Conservation (phyloP, 352 stramenopile genomes). For the Aphanomyces cochlioides region DNA sequence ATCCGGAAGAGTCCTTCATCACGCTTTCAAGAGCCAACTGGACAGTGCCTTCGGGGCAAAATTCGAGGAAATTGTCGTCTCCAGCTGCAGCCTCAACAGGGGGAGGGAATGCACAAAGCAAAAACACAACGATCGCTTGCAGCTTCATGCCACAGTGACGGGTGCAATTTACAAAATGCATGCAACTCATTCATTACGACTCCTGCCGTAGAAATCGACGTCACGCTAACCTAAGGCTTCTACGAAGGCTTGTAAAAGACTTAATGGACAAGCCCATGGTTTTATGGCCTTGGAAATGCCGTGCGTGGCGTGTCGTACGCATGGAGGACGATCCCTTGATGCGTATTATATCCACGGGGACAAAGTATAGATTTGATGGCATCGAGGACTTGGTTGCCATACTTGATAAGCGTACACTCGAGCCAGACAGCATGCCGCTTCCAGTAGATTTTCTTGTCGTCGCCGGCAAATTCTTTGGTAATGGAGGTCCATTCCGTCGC, state of each 20-base stretch:
- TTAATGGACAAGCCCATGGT: not conserved
- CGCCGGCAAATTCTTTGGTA: not conserved
- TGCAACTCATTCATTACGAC: too few species aligned
- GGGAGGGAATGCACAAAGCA: too few species aligned
- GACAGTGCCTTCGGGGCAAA: not conserved
- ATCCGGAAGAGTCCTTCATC: not conserved
- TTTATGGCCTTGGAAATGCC: not conserved
- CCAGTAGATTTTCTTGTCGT: not conserved
- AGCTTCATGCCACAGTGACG: too few species aligned
- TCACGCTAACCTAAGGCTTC: too few species aligned
- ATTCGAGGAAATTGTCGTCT: not conserved
- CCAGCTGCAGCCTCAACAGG: not conserved
- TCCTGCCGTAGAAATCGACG: too few species aligned
- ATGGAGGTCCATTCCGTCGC: slow-evolving; percentile 23
- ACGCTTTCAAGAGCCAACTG: not conserved
- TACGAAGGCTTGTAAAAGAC: too few species aligned
- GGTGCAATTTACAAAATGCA: too few species aligned
- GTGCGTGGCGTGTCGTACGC: not conserved
- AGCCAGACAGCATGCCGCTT: slow-evolving; percentile 33
- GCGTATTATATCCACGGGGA: slow-evolving; percentile 29
- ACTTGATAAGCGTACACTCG: slow-evolving; percentile 32
- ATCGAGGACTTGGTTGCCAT: slow-evolving; percentile 19
- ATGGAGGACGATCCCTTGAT: not conserved
- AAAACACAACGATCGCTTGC: too few species aligned
- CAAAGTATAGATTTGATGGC: slow-evolving; percentile 30